Conservation (phyloP, 805 yeast species). For the Metschnikowia koreensis region DNA sequence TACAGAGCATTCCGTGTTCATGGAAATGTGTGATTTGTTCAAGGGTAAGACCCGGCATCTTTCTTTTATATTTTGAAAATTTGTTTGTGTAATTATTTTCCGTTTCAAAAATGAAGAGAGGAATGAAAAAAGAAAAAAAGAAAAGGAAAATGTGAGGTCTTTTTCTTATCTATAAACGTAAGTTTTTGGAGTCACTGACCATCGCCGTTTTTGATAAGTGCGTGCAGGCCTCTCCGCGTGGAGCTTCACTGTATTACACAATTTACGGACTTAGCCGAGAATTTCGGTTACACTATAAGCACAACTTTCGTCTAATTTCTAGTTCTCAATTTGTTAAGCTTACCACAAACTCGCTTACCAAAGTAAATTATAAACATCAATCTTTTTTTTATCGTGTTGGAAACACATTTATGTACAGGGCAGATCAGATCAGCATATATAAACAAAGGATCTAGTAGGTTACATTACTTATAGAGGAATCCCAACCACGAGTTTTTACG, state of each 20-base stretch:
- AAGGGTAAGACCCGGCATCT: slow-evolving; percentile 32
- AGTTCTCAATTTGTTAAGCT: too few relatives aligned
- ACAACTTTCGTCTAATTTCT: too few relatives aligned
- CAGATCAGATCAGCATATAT: background rate
- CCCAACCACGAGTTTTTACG: slow-evolving; percentile 61
- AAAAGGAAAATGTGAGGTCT: background rate
- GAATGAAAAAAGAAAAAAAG: too few relatives aligned
- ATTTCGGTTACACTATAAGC: too few relatives aligned
- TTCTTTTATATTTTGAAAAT: background rate
- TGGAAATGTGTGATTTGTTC: slow-evolving; percentile 52
- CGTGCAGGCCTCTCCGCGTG: background rate
- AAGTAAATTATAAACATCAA: too few relatives aligned
- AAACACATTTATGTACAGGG: background rate
- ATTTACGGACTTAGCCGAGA: too few relatives aligned
- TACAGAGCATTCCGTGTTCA: slow-evolving; percentile 58
- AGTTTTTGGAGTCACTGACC: background rate
- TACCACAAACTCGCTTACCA: too few relatives aligned
- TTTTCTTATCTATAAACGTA: background rate
- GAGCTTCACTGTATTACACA: background rate
- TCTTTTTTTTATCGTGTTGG: too few relatives aligned
- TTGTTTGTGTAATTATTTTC: background rate
- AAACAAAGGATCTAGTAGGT: background rate
- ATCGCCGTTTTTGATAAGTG: background rate
- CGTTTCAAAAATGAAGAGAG: too few relatives aligned
- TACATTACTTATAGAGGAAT: slow-evolving; percentile 47